Evolutionary conservation across 2,329 filamentous ascomycete species (phyloP).

Genomic region (Blumeria hordei): DNA sequence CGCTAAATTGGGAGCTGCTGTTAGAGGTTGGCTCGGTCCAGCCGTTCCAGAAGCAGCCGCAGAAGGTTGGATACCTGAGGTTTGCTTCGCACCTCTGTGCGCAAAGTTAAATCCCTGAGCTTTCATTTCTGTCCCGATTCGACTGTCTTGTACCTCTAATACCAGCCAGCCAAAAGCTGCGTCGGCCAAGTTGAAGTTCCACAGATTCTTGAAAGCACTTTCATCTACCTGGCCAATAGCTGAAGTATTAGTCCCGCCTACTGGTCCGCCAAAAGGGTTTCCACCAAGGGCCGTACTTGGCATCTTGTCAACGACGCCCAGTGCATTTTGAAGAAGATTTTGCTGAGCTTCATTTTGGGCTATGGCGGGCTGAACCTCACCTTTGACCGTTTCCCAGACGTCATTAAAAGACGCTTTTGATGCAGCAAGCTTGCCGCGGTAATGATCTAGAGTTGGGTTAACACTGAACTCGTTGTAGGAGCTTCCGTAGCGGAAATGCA

Average conservation of each 20-base stretch:
- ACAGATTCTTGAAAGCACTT: slow-evolving; percentile 99
- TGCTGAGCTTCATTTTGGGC: slow-evolving; percentile 84
- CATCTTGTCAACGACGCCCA: slow-evolving; percentile 96
- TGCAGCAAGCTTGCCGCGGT: slow-evolving; percentile 90
- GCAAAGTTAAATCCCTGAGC: slow-evolving; percentile 99
- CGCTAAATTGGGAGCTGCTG: slow-evolving; percentile 14
- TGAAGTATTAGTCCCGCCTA: slow-evolving; percentile 37
- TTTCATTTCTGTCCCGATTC: slow-evolving; percentile 95
- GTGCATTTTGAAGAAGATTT: slow-evolving; percentile 68
- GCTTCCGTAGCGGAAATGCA: slow-evolving; percentile 96
- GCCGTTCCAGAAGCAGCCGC: slow-evolving; percentile 15
- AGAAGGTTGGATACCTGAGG: slow-evolving; percentile 17
- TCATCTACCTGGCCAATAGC: slow-evolving; percentile 81
- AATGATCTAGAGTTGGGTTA: slow-evolving; percentile 92
- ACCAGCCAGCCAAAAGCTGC: slow-evolving; percentile 93
- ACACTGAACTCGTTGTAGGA: slow-evolving; percentile 99
- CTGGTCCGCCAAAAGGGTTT: slow-evolving; percentile 82
- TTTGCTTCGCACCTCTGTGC: slow-evolving; percentile 70
- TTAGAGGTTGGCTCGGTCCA: slow-evolving; percentile 14
- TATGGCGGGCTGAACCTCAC: slow-evolving; percentile 85
- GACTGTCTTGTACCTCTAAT: slow-evolving; percentile 78
- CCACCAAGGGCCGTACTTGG: slow-evolving; percentile 81
- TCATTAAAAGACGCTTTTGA: slow-evolving; percentile 98
- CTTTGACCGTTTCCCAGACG: slow-evolving; percentile 96
- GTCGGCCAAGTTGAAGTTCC: slow-evolving; percentile 98